These are phyloP conservation scores for Nakazawaea populi DNA, from an alignment of 805 yeast genomes.

Conservation along the genomic window DNA sequence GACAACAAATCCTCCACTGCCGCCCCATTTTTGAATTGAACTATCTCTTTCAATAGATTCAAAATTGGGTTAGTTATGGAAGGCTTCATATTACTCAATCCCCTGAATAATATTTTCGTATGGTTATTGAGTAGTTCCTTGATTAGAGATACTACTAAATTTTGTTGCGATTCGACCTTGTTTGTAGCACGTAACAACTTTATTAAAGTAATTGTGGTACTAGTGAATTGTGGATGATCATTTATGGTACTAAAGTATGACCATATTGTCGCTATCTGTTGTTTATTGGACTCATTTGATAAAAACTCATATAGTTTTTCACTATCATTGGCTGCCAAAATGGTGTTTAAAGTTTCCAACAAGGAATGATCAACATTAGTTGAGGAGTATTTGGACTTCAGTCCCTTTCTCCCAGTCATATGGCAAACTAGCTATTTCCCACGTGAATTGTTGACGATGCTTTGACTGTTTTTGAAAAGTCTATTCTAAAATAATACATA, in stretches of 20 bases:
- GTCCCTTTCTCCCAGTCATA: neutral
- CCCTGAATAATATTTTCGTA: constrained; percentile 61
- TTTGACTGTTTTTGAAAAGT: too few species aligned
- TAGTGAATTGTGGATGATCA: constrained; percentile 46
- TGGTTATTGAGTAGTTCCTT: constrained; percentile 50
- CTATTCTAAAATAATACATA: too few species aligned
- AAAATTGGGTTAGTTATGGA: constrained; percentile 56
- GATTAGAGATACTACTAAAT: constrained; percentile 28
- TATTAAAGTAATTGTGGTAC: constrained; percentile 34
- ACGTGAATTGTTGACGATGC: neutral
- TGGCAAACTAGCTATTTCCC: neutral
- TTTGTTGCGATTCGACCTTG: constrained; percentile 14
- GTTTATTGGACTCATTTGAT: constrained; percentile 21
- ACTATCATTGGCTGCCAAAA: constrained; percentile 5
- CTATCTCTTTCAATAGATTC: constrained; percentile 47
- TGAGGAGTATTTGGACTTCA: neutral
- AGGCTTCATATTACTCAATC: constrained; percentile 52
- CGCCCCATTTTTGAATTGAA: constrained; percentile 41
- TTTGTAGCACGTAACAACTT: constrained; percentile 19
- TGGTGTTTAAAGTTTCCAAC: neutral
- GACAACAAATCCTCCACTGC: constrained; percentile 54
- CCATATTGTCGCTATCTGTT: constrained; percentile 33
- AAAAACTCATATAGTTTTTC: constrained; percentile 22
- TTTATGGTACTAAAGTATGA: constrained; percentile 37
- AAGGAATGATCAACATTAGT: constrained; percentile 3